A percentile compares a stretch with the other conserved stretches of the same genome.
phyloP scores from a whole-genome alignment of 2,329 filamentous ascomycete species.

The Neurospora crassa region DNA sequence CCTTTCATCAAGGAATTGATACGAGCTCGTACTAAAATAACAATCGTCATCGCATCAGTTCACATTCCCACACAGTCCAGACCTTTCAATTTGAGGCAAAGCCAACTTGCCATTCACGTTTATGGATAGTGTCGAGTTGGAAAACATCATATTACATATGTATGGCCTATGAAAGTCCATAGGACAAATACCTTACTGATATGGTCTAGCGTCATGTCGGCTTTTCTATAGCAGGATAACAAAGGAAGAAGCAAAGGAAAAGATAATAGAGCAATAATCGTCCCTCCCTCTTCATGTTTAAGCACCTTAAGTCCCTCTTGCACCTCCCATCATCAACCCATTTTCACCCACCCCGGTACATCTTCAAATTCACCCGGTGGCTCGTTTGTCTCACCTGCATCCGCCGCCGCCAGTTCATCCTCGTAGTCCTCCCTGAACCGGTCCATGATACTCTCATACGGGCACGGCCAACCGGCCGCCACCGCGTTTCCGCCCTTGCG shows the following conservation, averaged over 20 bases:
- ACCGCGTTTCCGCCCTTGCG: constrained; percentile 49
- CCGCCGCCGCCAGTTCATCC: constrained; percentile 63
- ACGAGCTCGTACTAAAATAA: not conserved
- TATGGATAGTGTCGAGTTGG: not conserved
- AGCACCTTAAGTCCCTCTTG: not conserved
- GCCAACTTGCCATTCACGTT: not conserved
- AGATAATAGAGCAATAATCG: not conserved
- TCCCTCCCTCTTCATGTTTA: not conserved
- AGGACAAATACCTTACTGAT: not conserved
- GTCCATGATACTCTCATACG: constrained; percentile 58
- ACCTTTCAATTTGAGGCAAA: not conserved
- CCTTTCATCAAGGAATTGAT: not conserved
- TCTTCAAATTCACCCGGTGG: constrained; percentile 17
- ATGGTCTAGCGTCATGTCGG: not conserved
- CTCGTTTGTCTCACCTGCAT: constrained; percentile 15
- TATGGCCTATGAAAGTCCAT: not conserved
- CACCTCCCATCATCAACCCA: constrained; percentile 3
- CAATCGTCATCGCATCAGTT: not conserved
- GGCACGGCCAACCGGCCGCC: constrained; percentile 64
- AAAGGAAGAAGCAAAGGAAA: not conserved
- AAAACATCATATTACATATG: not conserved
- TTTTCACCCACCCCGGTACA: constrained; percentile 25
- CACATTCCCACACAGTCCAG: not conserved
- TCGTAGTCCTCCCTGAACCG: constrained; percentile 54
- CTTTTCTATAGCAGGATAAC: not conserved